Evolutionary conservation across 495 filamentous ascomycete genomes (phyloP).

Genomic region (Xylaria venustula): DNA sequence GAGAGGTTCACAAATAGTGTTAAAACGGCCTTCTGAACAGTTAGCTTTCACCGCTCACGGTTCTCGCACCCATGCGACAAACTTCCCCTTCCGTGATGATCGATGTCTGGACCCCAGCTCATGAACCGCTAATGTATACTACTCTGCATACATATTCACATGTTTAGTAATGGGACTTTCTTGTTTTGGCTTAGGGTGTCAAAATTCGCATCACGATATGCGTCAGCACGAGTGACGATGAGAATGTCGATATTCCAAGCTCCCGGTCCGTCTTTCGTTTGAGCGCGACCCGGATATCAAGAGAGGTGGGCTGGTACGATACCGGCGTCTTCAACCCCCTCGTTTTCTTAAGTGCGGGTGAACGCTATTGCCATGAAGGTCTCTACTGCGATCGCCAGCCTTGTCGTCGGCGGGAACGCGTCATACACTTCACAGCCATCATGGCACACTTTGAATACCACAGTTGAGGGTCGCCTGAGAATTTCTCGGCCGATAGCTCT

Average conservation of each 20-base stretch:
- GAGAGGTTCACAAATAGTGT: too few species aligned
- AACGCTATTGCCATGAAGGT: constrained; percentile 5
- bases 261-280: not conserved
- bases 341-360: not conserved
- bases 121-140: not conserved
- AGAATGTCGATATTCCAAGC: not conserved
- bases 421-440: not conserved
- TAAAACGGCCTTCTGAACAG: too few species aligned
- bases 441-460: constrained; percentile 23
- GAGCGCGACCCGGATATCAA: not conserved
- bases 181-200: constrained; percentile 1
- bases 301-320: not conserved
- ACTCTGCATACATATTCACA: not conserved
- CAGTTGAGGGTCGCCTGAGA: constrained; percentile 23
- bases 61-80: too few species aligned
- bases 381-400: not conserved
- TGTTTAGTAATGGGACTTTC: constrained; percentile 5
- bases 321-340: not conserved
- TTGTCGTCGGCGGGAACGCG: not conserved
- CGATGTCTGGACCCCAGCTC: too few species aligned
- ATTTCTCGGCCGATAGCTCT: constrained; percentile 21
- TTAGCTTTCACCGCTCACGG: too few species aligned
- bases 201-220: not conserved
- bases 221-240: not conserved
- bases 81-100: too few species aligned